These are phyloP conservation scores for Tetracladium setigerum DNA, from an alignment of 495 filamentous ascomycete species.

Conservation along the genomic window DNA sequence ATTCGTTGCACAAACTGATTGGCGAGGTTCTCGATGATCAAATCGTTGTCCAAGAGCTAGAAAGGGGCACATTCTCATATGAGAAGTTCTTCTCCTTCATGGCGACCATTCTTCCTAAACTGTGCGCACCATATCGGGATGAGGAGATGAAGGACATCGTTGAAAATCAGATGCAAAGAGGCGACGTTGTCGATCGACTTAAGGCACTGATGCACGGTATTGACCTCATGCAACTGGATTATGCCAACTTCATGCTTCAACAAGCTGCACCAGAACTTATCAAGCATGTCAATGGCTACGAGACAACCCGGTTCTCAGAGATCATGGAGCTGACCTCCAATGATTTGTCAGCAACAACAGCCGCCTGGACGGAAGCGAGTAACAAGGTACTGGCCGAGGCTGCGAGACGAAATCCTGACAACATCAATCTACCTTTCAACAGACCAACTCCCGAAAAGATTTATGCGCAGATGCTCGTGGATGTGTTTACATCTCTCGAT, in stretches of 20 bases:
- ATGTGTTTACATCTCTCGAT: constrained; percentile 38
- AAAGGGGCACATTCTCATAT: constrained; percentile 81
- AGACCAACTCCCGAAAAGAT: constrained; percentile 59
- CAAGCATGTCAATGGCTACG: constrained; percentile 72
- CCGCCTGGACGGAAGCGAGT: constrained; percentile 66
- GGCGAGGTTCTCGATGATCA: constrained; percentile 79
- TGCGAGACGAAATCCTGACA: constrained; percentile 64
- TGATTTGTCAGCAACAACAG: constrained; percentile 55
- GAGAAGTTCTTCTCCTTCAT: constrained; percentile 90
- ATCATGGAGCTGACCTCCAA: constrained; percentile 51
- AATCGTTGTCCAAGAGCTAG: constrained; percentile 67
- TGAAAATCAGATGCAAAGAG: constrained; percentile 57
- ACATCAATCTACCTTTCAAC: constrained; percentile 43
- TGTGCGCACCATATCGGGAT: constrained; percentile 89
- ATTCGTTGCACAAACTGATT: constrained; percentile 75
- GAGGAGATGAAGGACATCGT: constrained; percentile 72
- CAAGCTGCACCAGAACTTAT: constrained; percentile 74
- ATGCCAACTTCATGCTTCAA: constrained; percentile 88
- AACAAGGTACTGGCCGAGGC: constrained; percentile 64
- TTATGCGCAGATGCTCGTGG: constrained; percentile 69
- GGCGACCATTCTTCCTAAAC: constrained; percentile 77
- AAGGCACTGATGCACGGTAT: constrained; percentile 79
- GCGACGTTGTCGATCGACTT: constrained; percentile 76
- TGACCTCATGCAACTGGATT: constrained; percentile 87
- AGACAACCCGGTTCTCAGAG: constrained; percentile 66